A percentile compares a stretch with the other conserved stretches of the same genome.
Conservation (phyloP, 352 stramenopile species). For the Globisporangium rhizosaccharum region DNA sequence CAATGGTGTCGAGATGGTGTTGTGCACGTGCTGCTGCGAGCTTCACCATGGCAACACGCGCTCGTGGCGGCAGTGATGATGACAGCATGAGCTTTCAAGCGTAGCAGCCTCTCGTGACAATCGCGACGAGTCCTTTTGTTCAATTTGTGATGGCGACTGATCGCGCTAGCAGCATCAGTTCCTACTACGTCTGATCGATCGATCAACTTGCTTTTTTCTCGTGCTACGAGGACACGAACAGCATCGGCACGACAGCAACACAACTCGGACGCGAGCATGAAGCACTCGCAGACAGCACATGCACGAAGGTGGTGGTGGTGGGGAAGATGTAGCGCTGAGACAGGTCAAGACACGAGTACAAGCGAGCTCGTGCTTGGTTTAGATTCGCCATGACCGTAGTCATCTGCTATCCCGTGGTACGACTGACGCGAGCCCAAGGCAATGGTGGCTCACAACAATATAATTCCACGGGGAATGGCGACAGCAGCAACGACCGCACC, state of each 20-base stretch:
- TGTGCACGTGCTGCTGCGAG: not conserved
- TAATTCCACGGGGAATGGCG: conserved; percentile 34
- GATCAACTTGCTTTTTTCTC: too few relatives aligned
- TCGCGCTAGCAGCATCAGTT: too few relatives aligned
- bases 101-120: too few relatives aligned
- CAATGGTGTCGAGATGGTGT: not conserved
- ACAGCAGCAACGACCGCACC: not conserved
- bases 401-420: conserved; percentile 69
- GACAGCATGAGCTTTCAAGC: too few relatives aligned
- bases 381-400: conserved; percentile 70
- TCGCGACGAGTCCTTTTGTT: too few relatives aligned
- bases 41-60: too few relatives aligned
- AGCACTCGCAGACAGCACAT: not conserved
- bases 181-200: too few relatives aligned
- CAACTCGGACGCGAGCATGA: not conserved
- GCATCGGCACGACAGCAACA: not conserved
- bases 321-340: conserved; percentile 50
- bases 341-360: conserved; percentile 80
- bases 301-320: not conserved
- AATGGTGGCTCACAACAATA: conserved; percentile 73
- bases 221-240: too few relatives aligned
- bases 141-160: too few relatives aligned
- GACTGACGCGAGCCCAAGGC: conserved; percentile 80
- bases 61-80: too few relatives aligned
- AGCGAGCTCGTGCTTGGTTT: conserved; percentile 72